These are phyloP conservation scores for Daedaleopsis sinensis DNA, from an alignment of 768 basidiomycete genomes.

Conservation along the genomic window DNA sequence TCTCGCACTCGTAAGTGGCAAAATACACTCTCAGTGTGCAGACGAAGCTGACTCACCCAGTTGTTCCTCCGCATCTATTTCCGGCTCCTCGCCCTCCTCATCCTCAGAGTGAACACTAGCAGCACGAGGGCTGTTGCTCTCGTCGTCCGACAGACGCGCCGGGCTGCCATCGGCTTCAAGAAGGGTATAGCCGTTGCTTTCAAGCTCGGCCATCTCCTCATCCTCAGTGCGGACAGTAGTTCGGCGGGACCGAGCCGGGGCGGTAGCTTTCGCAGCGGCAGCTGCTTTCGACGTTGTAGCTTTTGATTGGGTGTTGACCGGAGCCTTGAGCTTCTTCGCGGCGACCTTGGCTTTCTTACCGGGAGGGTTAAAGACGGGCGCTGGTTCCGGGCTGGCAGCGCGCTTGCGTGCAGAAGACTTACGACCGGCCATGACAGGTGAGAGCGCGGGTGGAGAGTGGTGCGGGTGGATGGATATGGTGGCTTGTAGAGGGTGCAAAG, in stretches of 20 bases:
- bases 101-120: neutral
- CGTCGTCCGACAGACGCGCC: neutral
- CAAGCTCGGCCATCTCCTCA: neutral
- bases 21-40: neutral
- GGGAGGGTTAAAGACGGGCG: neutral
- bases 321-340: neutral
- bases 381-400: neutral
- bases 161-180: neutral
- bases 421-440: neutral
- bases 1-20: too few species aligned
- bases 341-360: too few species aligned
- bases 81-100: neutral
- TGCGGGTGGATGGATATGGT: neutral
- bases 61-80: neutral
- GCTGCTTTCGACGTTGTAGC: rapidly evolving
- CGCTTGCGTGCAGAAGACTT: neutral
- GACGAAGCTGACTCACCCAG: neutral
- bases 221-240: neutral
- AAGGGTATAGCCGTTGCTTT: neutral
- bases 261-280: neutral
- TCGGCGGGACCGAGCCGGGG: neutral
- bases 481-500: neutral
- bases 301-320: neutral
- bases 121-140: too few species aligned
- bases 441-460: neutral